Evolutionary conservation across 1,284 basidiomycete genomes (phyloP).

Genomic region (Ceratobasidium sp.): DNA sequence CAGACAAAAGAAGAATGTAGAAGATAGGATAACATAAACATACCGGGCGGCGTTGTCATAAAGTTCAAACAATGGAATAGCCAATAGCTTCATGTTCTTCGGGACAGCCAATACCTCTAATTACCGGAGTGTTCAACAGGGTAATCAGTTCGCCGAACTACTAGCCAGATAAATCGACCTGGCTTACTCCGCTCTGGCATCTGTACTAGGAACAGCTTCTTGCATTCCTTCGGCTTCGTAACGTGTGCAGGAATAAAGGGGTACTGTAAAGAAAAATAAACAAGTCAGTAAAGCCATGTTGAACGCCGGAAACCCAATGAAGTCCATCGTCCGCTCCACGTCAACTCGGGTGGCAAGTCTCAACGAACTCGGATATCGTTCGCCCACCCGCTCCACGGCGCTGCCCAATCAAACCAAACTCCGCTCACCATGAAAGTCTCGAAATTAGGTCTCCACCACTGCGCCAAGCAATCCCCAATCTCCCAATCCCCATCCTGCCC

Average conservation of each 20-base stretch:
- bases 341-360: background rate
- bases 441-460: conserved; percentile 98
- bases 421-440: conserved; percentile 93
- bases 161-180: conserved; percentile 1
- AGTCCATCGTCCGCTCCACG: background rate
- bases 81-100: conserved; percentile 98
- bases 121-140: background rate
- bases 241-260: conserved; percentile 97
- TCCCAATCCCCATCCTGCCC: conserved; percentile 91
- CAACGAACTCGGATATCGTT: background rate
- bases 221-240: conserved; percentile 97
- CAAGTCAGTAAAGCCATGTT: conserved; percentile 18
- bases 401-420: background rate
- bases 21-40: conserved; percentile 15
- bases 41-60: conserved; percentile 96
- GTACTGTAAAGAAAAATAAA: conserved; percentile 67
- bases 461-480: conserved; percentile 91
- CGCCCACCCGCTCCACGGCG: background rate
- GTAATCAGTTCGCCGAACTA: background rate
- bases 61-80: conserved; percentile 94
- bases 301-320: background rate
- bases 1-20: background rate
- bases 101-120: conserved; percentile 94
- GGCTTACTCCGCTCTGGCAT: conserved; percentile 91
- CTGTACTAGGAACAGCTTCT: conserved; percentile 94